Evolutionary conservation across 2,329 filamentous ascomycete genomes (phyloP), one percentile per base, ranked within the genome.

Genomic region (Ceratocystiopsis minuta): DNA sequence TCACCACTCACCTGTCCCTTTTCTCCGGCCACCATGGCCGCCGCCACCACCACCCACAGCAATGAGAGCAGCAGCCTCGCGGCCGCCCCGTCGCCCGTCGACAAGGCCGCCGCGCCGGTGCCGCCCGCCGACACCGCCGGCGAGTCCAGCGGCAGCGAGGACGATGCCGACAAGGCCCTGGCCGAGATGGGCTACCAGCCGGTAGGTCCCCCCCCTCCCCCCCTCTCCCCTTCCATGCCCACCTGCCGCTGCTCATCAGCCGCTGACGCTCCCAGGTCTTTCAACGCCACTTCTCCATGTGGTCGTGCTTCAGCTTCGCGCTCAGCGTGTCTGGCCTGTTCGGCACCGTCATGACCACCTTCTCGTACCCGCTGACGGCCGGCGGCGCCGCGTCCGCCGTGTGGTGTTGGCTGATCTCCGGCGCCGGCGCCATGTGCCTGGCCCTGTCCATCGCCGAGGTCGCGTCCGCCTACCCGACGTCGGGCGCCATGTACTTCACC

Each of bases 321-420:
- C 66, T 75, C 50, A 66, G 62, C 50, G 70, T 75, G 49, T 65
- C 61, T 39, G 70, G 69, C 36, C 60, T 73, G 16, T 73, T 70
- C 50, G 62, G 68, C 24, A 72, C 68, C 10, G 63, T 69, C 45
- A 64, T 67, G 49, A 72, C 70, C 4, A 74, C 70, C 31, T 69
- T 71, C 50, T 59, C 58, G 13, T 71, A 66, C 49, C 68, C 70
- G 2, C 58, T 74, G 20, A 55, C 58, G 36, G 68, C 68, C 14
- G 68, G 68, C 46, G 70, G 70, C 40, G 60, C 65, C 33, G 63
- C 68, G 18, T 62, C 68, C 7, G 67, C 62, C 9, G 62, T 75
- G 5, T 75, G 70, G 70, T 72, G 65, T 53, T 75, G 70, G 70
- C 51, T 70, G 39, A 69, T 73, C 44, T 67, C 67, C 24, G 70